These are phyloP conservation scores for Aegilops bicornis DNA, from an alignment of 176 grass and related monocot species.

Conservation along the genomic window DNA sequence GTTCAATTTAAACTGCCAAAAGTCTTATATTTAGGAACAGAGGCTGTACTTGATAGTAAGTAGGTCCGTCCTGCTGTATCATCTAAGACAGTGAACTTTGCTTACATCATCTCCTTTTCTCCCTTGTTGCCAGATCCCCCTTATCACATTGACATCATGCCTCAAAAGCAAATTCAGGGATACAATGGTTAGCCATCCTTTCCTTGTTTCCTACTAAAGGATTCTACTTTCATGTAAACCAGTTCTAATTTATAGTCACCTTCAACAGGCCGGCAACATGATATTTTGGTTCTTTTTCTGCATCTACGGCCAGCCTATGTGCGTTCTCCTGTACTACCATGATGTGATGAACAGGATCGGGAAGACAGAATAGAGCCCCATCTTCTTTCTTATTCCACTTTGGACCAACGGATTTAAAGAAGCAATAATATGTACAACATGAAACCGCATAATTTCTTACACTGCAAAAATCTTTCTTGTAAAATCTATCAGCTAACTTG, in stretches of 20 bases:
- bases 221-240: conserved; percentile 1
- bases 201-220: neutral
- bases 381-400: neutral
- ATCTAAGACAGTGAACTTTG: neutral
- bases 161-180: conserved; percentile 87
- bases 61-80: neutral
- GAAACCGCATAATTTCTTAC: neutral
- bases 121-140: conserved; percentile 59
- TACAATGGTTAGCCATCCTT: conserved; percentile 65
- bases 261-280: conserved; percentile 91
- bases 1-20: no score
- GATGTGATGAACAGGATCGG: conserved; percentile 91
- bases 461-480: neutral
- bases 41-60: neutral
- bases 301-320: conserved; percentile 94
- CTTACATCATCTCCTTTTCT: conserved; percentile 10
- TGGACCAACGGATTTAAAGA: neutral
- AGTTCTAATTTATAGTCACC: conserved; percentile 19
- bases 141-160: conserved; percentile 82
- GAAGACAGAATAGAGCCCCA: conserved; percentile 21
- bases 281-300: conserved; percentile 99
- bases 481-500: neutral
- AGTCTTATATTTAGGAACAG: no score
- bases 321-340: conserved; percentile 91
- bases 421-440: conserved; percentile 33